Evolutionary conservation across 352 stramenopile species (phyloP), one percentile per base, ranked within the genome.

Genomic region (Globisporangium megalacanthum): DNA sequence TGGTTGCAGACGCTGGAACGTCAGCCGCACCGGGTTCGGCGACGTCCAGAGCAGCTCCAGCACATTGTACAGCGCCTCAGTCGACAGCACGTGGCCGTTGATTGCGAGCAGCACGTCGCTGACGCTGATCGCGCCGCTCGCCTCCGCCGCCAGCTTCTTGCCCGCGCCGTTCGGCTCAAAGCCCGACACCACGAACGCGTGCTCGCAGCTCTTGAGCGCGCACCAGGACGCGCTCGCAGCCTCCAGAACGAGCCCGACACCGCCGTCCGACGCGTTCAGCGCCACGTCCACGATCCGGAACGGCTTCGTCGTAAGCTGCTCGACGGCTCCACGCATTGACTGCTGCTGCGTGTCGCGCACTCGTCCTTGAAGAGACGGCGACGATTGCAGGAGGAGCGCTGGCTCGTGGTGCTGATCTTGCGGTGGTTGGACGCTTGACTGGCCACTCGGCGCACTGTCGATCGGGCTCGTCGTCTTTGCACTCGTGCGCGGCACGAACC

Each of bases 1-100:
- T 14, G 70, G 59, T 47, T 83, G 63, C 13, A 72, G 61, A 39
- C 82, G 81, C 55, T 82, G 66, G 52, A 94, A 91, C 22, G 64
- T 70, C 14, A 94, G 77, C 29, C 68, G 68, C 35, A 94, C 78
- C 0, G 82, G 81, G 51, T 86, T 90, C 7, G 77, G 62, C 8
- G 82, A 73, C 57, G 84, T 92, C 54, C 79, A 54, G 3, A 94
- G 70, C 69, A 77, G 72, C 60, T 92, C 82, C 57, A 91, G 61
- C 19, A 89, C 75, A 17, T 84, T 52, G n/a, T 75, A 71, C 22
- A 83, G 63, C 25, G 70, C 58, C 59, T 87, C 66, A 4, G 61
- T 64, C 17, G 75, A 62, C 8, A 92, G 53, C 19, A 70, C 49
- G 5, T 75, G 66, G 3, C 62, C 65, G 50, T 92, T 89, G 55